These are phyloP conservation scores for Fusarium liriodendri DNA, from an alignment of 2,329 filamentous ascomycete genomes.

Conservation along the genomic window DNA sequence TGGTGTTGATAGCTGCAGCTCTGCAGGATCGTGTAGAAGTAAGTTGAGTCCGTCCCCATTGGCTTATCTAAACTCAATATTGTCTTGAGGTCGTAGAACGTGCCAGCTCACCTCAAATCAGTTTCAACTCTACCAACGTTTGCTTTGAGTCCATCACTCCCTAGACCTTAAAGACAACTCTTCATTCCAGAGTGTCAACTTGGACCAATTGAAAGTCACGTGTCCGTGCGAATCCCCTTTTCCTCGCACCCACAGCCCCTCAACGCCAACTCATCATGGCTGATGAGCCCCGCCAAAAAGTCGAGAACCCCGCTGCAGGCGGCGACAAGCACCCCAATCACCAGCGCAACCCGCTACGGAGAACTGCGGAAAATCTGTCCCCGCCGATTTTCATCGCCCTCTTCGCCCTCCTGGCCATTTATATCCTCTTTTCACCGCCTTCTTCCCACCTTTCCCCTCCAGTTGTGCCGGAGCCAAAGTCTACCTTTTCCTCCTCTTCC, in stretches of 20 bases:
- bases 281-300: conserved; percentile 49
- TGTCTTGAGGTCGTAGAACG: neutral
- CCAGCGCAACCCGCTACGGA: conserved; percentile 42
- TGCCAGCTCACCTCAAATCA: neutral
- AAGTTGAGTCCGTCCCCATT: neutral
- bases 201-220: conserved; percentile 31
- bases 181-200: conserved; percentile 16
- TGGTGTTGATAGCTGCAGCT: neutral
- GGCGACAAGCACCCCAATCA: conserved; percentile 38
- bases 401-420: conserved; percentile 51
- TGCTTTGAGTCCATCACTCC: neutral
- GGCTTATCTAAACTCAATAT: neutral
- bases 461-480: conserved; percentile 42
- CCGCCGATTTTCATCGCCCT: conserved; percentile 57
- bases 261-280: conserved; percentile 46
- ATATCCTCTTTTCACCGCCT: conserved; percentile 50
- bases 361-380: conserved; percentile 54
- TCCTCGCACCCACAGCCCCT: conserved; percentile 32
- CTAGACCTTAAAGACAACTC: neutral
- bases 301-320: conserved; percentile 48
- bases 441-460: conserved; percentile 45
- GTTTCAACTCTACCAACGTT: neutral
- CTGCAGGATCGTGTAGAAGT: neutral
- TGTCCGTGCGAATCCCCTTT: conserved; percentile 40
- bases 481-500: conserved; percentile 35